Conservation (phyloP, 2,329 filamentous ascomycete species). For the Dendryphion nanum region DNA sequence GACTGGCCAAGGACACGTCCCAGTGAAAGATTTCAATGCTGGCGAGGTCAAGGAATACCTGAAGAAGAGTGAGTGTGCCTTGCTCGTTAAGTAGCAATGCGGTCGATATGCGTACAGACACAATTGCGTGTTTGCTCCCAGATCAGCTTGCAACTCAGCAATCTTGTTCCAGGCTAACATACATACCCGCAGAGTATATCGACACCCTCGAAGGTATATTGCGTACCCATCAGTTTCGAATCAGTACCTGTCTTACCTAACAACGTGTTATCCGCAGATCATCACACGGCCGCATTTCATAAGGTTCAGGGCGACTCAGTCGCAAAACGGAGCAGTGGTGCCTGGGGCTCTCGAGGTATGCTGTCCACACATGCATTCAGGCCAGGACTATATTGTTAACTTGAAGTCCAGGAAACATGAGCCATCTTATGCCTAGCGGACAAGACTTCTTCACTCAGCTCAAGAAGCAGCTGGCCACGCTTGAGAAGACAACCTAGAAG, state of each 20-base stretch:
- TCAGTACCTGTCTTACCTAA: too few species aligned
- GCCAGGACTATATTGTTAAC: conserved; percentile 1
- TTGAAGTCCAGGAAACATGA: conserved; percentile 34
- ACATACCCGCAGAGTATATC: conserved; percentile 18
- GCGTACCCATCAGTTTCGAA: too few species aligned
- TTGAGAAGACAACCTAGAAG: conserved; percentile 37
- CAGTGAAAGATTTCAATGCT: conserved; percentile 45
- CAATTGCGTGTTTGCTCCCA: neutral
- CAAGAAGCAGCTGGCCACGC: conserved; percentile 44
- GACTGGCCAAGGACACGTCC: conserved; percentile 21
- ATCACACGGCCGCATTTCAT: conserved; percentile 33
- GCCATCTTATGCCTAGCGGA: conserved; percentile 44
- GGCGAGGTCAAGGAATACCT: conserved; percentile 44
- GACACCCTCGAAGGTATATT: conserved; percentile 31
- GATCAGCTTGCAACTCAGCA: too few species aligned
- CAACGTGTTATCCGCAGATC: conserved; percentile 12
- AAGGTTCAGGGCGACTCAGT: conserved; percentile 42
- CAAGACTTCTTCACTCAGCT: conserved; percentile 47
- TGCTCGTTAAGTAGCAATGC: neutral
- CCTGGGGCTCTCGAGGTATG: conserved; percentile 42
- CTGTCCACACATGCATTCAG: too few species aligned
- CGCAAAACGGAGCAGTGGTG: conserved; percentile 35
- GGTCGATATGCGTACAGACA: too few species aligned
- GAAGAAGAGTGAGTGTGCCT: conserved; percentile 35
- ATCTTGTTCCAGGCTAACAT: too few species aligned